Conservation (phyloP, 192 early-diverging fungal species). For the Geranomyces variabilis region DNA sequence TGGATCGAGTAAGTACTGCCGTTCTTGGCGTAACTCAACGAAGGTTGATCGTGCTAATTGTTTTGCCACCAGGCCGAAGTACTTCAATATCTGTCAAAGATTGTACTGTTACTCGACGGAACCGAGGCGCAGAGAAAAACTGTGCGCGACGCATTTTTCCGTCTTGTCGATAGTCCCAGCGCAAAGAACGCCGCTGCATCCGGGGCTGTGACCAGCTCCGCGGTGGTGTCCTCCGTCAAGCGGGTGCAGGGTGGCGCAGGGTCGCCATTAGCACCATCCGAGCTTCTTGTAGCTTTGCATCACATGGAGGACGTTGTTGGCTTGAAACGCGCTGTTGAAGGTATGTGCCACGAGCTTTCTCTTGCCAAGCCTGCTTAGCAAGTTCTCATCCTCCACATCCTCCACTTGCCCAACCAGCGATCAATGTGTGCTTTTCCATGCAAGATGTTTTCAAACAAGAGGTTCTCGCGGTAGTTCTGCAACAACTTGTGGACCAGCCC, state of each 20-base stretch:
- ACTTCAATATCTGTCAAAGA: conserved; percentile 59
- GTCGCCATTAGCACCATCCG: conserved; percentile 60
- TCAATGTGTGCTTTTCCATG: conserved; percentile 72
- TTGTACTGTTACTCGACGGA: conserved; percentile 67
- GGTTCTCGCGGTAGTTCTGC: conserved; percentile 67
- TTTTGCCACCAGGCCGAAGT: conserved; percentile 51
- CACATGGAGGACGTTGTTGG: conserved; percentile 68
- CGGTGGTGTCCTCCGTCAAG: neutral
- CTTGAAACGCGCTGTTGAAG: conserved; percentile 68
- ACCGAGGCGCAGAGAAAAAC: conserved; percentile 60
- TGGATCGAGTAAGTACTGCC: conserved; percentile 57
- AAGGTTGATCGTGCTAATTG: neutral
- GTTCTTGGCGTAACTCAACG: conserved; percentile 5
- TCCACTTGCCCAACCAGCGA: conserved; percentile 54
- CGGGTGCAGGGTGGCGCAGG: conserved; percentile 29
- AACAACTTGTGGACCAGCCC: conserved; percentile 68
- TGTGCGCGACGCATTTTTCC: conserved; percentile 66
- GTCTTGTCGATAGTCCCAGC: conserved; percentile 52
- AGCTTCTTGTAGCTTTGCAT: conserved; percentile 73
- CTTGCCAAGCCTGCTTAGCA: neutral
- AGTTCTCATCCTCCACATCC: conserved; percentile 19
- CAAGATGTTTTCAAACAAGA: conserved; percentile 71
- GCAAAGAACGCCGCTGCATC: neutral
- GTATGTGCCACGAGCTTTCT: conserved; percentile 39
- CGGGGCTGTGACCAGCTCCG: neutral